Percentiles rank a stretch among this genome's conserved stretches.
These are phyloP conservation scores for Capsicum rhomboideum DNA, from an alignment of 257 asterid species.

Conservation along the genomic window DNA sequence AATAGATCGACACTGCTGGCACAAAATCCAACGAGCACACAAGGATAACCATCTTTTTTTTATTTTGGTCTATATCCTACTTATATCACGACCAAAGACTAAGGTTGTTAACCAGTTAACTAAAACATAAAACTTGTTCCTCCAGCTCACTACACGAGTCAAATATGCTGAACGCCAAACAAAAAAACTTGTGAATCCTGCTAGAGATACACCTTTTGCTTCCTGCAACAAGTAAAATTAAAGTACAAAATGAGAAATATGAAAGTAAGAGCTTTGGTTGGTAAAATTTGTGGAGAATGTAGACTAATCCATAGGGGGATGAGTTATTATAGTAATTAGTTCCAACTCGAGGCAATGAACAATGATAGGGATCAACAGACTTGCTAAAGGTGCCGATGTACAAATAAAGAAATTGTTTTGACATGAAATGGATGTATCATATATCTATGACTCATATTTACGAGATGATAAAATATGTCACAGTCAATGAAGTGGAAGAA, in stretches of 20 bases:
- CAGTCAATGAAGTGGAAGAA: background rate
- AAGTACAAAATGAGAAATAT: background rate
- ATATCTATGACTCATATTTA: background rate
- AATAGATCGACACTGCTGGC: background rate
- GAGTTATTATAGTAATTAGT: background rate
- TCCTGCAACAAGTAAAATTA: conserved; percentile 33
- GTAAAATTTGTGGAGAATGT: background rate
- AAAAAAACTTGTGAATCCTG: conserved; percentile 85
- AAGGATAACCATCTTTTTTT: background rate
- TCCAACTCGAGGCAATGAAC: background rate
- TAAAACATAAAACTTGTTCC: conserved; percentile 84
- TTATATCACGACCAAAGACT: conserved; percentile 83
- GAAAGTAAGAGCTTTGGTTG: background rate
- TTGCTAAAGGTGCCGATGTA: background rate
- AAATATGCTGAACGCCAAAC: conserved; percentile 96
- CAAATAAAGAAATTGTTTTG: background rate
- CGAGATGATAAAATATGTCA: background rate
- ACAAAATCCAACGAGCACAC: background rate
- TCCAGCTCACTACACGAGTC: conserved; percentile 89
- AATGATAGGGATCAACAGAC: background rate
- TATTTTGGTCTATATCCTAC: conserved; percentile 49
- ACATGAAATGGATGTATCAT: background rate
- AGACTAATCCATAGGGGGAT: background rate
- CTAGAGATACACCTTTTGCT: conserved; percentile 63
- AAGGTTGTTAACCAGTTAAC: conserved; percentile 84